Evolutionary conservation across 2,329 filamentous ascomycete species (phyloP).

Genomic region (Aspergillus oerlinghausenensis): DNA sequence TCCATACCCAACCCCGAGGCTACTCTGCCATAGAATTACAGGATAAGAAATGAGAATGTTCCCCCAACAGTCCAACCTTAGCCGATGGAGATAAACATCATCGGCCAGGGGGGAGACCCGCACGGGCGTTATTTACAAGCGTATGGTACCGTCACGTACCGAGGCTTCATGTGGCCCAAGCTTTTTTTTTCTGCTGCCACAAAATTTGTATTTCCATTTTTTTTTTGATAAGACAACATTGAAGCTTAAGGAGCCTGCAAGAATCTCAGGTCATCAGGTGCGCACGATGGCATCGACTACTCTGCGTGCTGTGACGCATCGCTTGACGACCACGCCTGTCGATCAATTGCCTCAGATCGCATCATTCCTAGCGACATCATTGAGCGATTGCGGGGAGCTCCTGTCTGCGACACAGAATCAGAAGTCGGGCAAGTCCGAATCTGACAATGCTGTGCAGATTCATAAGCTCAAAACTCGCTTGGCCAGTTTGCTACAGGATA

Average conservation of each 20-base stretch:
- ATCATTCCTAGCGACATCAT: slow-evolving; percentile 58
- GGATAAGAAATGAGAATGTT: background rate
- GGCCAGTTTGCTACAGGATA: slow-evolving; percentile 72
- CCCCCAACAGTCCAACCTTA: slow-evolving; percentile 1
- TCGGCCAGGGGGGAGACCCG: slow-evolving; percentile 22
- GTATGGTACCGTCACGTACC: slow-evolving; percentile 25
- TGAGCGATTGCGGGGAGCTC: slow-evolving; percentile 53
- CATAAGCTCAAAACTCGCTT: slow-evolving; percentile 79
- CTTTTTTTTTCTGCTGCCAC: slow-evolving; percentile 8
- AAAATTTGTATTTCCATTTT: slow-evolving; percentile 6
- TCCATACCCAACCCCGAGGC: slow-evolving; percentile 17
- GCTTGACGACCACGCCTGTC: slow-evolving; percentile 65
- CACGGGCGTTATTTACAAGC: slow-evolving; percentile 4
- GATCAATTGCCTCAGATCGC: slow-evolving; percentile 69
- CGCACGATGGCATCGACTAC: slow-evolving; percentile 30
- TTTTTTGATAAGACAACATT: background rate
- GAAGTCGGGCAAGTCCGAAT: slow-evolving; percentile 56
- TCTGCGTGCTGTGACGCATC: slow-evolving; percentile 42
- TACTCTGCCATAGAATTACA: slow-evolving; percentile 9
- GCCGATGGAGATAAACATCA: slow-evolving; percentile 14
- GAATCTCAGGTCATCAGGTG: background rate
- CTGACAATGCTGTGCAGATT: slow-evolving; percentile 65
- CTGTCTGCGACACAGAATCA: slow-evolving; percentile 60
- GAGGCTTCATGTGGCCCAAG: slow-evolving; percentile 30
- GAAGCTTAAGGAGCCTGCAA: background rate